These are phyloP conservation scores for Yamadazyma oceani DNA, from an alignment of 1,139 yeast species.

Conservation along the genomic window DNA sequence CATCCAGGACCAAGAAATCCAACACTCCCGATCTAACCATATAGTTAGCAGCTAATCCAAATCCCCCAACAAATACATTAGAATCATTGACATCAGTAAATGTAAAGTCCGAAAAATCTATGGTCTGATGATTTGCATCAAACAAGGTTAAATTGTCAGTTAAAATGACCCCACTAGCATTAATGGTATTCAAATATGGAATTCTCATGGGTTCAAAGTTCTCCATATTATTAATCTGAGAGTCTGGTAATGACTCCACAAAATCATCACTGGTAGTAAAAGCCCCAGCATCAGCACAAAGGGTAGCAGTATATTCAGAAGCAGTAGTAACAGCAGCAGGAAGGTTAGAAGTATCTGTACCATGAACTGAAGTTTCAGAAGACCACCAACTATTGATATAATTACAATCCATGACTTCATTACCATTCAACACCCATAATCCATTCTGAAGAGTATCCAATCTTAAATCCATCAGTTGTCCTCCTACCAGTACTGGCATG, in stretches of 20 bases:
- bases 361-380: conserved; percentile 14
- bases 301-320: conserved; percentile 22
- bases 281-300: conserved; percentile 30
- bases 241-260: conserved; percentile 8
- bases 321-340: conserved; percentile 22
- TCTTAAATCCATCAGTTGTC: conserved; percentile 22
- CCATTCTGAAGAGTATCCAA: conserved; percentile 38
- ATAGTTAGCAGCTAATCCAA: conserved; percentile 53
- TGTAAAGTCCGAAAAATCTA: conserved; percentile 24
- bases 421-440: conserved; percentile 35
- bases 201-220: conserved; percentile 21
- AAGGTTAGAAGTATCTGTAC: conserved; percentile 6
- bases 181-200: conserved; percentile 29
- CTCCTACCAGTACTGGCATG: conserved; percentile 12
- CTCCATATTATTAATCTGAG: conserved; percentile 14
- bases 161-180: conserved; percentile 27
- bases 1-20: conserved; percentile 27
- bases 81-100: conserved; percentile 28
- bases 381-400: conserved; percentile 22
- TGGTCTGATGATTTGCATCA: conserved; percentile 12
- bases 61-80: conserved; percentile 29
- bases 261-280: conserved; percentile 16
- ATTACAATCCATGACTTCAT: conserved; percentile 24
- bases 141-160: conserved; percentile 25
- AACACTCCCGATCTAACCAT: conserved; percentile 42